A percentile compares a stretch with the other conserved stretches of the same genome.
Conservation (phyloP, 225 moss, liverwort and hornwort species). For the Pseudisothecium myosuroides region DNA sequence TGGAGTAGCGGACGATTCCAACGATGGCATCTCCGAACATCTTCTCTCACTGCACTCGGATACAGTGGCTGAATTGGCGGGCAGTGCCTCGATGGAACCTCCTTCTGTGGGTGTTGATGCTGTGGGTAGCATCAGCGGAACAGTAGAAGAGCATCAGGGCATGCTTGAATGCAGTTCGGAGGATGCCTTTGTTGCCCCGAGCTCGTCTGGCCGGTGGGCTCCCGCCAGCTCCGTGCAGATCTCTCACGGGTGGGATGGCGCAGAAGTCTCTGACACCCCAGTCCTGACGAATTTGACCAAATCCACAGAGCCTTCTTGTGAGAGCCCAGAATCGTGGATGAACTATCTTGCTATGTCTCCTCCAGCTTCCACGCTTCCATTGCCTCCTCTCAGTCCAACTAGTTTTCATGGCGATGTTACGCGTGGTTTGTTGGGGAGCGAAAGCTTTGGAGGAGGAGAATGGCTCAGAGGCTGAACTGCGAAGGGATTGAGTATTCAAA, state of each 20-base stretch:
- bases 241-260: neutral
- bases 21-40: neutral
- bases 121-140: fast-evolving
- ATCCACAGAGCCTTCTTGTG: neutral
- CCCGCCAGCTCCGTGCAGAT: neutral
- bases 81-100: neutral
- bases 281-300: neutral
- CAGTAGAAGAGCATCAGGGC: neutral
- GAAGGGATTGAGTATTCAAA: neutral
- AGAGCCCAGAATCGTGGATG: neutral
- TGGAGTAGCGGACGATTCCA: neutral
- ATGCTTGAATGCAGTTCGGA: neutral
- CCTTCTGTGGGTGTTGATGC: neutral
- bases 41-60: neutral
- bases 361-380: neutral
- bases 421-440: neutral
- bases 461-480: neutral
- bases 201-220: neutral
- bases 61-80: neutral
- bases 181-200: neutral
- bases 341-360: neutral
- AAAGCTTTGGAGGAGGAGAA: neutral
- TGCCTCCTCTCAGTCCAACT: neutral
- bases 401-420: neutral
- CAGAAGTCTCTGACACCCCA: fast-evolving